A percentile compares a stretch with the other conserved stretches of the same genome.
These are phyloP conservation scores for Infundibulicybe gibba DNA, from an alignment of 768 basidiomycete species.

Conservation along the genomic window DNA sequence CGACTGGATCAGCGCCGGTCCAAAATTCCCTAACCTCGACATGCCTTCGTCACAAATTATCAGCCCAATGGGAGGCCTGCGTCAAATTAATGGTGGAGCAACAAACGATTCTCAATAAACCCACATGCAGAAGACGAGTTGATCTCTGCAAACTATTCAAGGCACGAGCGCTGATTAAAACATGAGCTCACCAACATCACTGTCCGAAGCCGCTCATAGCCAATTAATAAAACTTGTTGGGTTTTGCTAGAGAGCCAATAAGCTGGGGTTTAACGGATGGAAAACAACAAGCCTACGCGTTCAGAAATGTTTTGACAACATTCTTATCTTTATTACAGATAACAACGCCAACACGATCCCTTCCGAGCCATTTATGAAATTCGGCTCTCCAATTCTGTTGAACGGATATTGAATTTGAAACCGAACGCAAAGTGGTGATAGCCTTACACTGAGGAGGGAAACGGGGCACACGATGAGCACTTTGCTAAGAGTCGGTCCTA, in stretches of 20 bases:
- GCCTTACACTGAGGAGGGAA: slow-evolving; percentile 69
- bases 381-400: slow-evolving; percentile 91
- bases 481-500: slow-evolving; percentile 62
- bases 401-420: slow-evolving; percentile 1
- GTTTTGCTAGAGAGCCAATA: slow-evolving; percentile 42
- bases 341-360: slow-evolving; percentile 44
- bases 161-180: background rate
- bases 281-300: slow-evolving; percentile 46
- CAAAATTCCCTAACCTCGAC: background rate
- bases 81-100: slow-evolving; percentile 1
- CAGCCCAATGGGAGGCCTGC: slow-evolving; percentile 85
- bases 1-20: background rate
- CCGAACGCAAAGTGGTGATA: background rate
- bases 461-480: slow-evolving; percentile 94
- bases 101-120: slow-evolving; percentile 11
- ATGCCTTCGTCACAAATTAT: slow-evolving; percentile 94
- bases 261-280: background rate
- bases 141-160: slow-evolving; percentile 17
- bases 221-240: slow-evolving; percentile 88
- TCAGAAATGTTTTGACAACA: slow-evolving; percentile 65
- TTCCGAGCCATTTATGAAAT: slow-evolving; percentile 87
- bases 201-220: slow-evolving; percentile 86
- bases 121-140: slow-evolving; percentile 64
- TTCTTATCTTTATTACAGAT: slow-evolving; percentile 46
- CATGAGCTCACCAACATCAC: slow-evolving; percentile 57